phyloP scores from a whole-genome alignment of 1,284 basidiomycete species.

The Farysia itapuensis region DNA sequence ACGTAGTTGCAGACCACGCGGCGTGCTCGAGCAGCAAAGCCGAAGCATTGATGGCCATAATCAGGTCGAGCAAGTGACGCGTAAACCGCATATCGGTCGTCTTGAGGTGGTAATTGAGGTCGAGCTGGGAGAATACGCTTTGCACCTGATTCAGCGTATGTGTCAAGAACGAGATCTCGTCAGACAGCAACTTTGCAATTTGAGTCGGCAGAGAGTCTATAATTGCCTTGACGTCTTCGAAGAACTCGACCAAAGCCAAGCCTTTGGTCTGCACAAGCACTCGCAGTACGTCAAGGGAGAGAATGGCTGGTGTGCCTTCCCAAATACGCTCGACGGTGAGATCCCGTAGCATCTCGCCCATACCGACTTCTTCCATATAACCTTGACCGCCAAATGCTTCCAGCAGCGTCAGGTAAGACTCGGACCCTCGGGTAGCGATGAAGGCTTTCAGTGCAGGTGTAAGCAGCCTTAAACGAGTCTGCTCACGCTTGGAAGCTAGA shows the following conservation, averaged over 20 bases:
- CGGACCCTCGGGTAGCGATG: constrained; percentile 68
- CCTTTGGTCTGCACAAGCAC: constrained; percentile 62
- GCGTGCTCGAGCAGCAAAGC: constrained; percentile 32
- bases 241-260: constrained; percentile 61
- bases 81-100: constrained; percentile 20
- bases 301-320: constrained; percentile 69
- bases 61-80: constrained; percentile 31
- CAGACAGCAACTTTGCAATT: neutral
- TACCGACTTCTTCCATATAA: constrained; percentile 74
- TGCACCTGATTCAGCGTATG: constrained; percentile 3
- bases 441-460: constrained; percentile 75
- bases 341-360: constrained; percentile 66
- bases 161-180: constrained; percentile 11
- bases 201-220: constrained; percentile 7
- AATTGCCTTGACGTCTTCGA: constrained; percentile 51
- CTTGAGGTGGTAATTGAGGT: constrained; percentile 13
- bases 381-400: constrained; percentile 74
- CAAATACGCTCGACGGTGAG: constrained; percentile 76
- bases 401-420: constrained; percentile 75
- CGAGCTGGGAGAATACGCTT: constrained; percentile 1
- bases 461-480: constrained; percentile 72
- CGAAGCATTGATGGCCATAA: constrained; percentile 23
- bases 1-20: constrained; percentile 11
- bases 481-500: constrained; percentile 95
- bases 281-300: constrained; percentile 70